Percentiles rank a stretch among this genome's conserved stretches.
Evolutionary conservation across 2,329 filamentous ascomycete genomes (phyloP).

Genomic region (Fusarium staphyleae): DNA sequence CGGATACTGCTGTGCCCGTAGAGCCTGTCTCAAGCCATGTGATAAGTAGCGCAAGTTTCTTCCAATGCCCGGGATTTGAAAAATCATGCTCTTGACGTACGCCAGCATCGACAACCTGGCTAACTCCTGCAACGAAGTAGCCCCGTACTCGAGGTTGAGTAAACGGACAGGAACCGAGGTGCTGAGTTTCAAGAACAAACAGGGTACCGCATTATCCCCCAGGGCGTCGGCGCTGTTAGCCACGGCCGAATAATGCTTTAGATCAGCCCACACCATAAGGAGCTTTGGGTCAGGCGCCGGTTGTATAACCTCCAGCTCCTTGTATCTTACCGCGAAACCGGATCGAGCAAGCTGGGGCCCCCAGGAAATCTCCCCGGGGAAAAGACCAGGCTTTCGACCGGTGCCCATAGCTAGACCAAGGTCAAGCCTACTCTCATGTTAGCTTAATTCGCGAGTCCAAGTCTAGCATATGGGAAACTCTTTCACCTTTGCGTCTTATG

Average conservation of each 20-base stretch:
- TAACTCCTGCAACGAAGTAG: slow-evolving; percentile 13
- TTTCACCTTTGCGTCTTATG: slow-evolving; percentile 23
- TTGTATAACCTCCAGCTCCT: slow-evolving; percentile 15
- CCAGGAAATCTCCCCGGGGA: slow-evolving; percentile 18
- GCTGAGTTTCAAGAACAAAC: slow-evolving; percentile 28
- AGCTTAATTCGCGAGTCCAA: no score
- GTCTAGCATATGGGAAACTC: no score
- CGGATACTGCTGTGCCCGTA: slow-evolving; percentile 7
- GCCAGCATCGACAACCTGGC: slow-evolving; percentile 37
- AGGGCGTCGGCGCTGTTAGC: slow-evolving; percentile 35
- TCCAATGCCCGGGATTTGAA: slow-evolving; percentile 20
- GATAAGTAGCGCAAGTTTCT: slow-evolving; percentile 4
- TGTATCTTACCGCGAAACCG: background rate
- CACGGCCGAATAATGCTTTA: slow-evolving; percentile 33
- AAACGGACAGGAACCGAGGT: slow-evolving; percentile 37
- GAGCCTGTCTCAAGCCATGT: background rate
- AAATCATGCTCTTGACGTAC: slow-evolving; percentile 31
- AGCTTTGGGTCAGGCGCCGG: slow-evolving; percentile 27
- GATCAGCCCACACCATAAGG: slow-evolving; percentile 34
- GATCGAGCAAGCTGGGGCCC: slow-evolving; percentile 10
- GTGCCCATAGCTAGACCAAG: slow-evolving; percentile 20
- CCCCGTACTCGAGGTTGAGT: slow-evolving; percentile 24
- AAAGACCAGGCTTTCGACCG: slow-evolving; percentile 8
- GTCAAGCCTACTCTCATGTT: slow-evolving; percentile 6
- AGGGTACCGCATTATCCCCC: slow-evolving; percentile 24